Base-by-base conservation (phyloP, 176 grass and related monocot genomes). In the Oryza meridionalis region DNA sequence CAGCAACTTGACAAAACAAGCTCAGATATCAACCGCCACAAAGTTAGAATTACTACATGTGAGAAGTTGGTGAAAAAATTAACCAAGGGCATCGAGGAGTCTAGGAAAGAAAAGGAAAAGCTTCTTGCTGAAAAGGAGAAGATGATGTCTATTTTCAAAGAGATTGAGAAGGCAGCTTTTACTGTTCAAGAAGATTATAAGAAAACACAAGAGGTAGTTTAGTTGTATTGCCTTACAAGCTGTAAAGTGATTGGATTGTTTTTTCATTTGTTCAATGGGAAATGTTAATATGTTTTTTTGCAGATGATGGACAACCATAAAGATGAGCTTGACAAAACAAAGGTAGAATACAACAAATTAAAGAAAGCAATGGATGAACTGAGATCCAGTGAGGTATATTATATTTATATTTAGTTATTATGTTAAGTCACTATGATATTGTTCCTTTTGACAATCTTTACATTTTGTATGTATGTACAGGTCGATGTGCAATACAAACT, bases 1-100 rank as follows among this genome's bases (percentile, higher is more conserved):
- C 78, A 99, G 96, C 91, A 95, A 86, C 90, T 99, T 90, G 91
- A 99, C 91, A 94, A 92, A 95, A 92, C 83, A 76, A 92, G 87
- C 66, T 94, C 92, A 42, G 93, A 99, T 64, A 96, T 99, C 73
- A 96, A 96, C 27, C 88, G 93, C 44, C 91, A 92, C 86, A 94
- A 90, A 77, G 93, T 99, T 85, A 90, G 87, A 58, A 90, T 96
- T 77, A 80, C 91, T 77, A 87, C 93, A 69, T 83, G 80, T 29
- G 89, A 96, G 84, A 99, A 96, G 79, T 88, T 90, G 81, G 72
- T 91, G 33, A 93, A 84, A 85, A 99, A 85, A 70, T 80, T 99
- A 64, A 81, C 87, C 12, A 99, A 89, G 76, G 81, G 78, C 17
- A 80, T 94, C 59, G 91, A 94, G 11, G 96, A 98, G 21, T 88